Evolutionary conservation across 2,329 filamentous ascomycete species (phyloP).

Genomic region (Alternaria sp.): DNA sequence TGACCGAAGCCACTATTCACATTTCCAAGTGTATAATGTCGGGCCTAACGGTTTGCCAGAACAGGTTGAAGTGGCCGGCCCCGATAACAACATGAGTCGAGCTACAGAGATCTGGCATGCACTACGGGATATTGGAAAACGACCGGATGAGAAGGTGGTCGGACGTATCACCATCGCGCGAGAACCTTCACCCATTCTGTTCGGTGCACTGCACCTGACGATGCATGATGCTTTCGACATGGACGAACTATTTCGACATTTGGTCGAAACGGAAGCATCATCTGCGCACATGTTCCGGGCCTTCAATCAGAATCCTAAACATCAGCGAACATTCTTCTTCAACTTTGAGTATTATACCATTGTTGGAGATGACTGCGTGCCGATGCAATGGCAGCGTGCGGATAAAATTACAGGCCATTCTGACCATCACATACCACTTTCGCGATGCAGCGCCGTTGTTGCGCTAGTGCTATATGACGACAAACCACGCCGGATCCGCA

Average conservation of each 20-base stretch:
- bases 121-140: slow-evolving; percentile 46
- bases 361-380: slow-evolving; percentile 63
- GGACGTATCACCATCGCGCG: slow-evolving; percentile 68
- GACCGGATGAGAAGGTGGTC: slow-evolving; percentile 55
- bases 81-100: slow-evolving; percentile 46
- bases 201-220: slow-evolving; percentile 67
- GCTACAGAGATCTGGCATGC: slow-evolving; percentile 44
- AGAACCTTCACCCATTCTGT: slow-evolving; percentile 67
- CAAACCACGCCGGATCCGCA: slow-evolving; percentile 59
- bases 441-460: slow-evolving; percentile 67
- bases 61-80: slow-evolving; percentile 44
- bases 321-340: slow-evolving; percentile 68
- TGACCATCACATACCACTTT: slow-evolving; percentile 65
- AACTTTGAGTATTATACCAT: slow-evolving; percentile 72
- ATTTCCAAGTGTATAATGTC: slow-evolving; percentile 67
- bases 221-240: slow-evolving; percentile 68
- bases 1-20: slow-evolving; percentile 55
- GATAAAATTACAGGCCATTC: slow-evolving; percentile 55
- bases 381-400: slow-evolving; percentile 67
- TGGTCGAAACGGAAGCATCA: slow-evolving; percentile 59
- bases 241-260: slow-evolving; percentile 65
- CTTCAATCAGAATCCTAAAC: slow-evolving; percentile 56
- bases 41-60: slow-evolving; percentile 56
- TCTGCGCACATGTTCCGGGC: slow-evolving; percentile 61
- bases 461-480: slow-evolving; percentile 65